Percentiles rank a stretch among this genome's conserved stretches.
Conservation (phyloP, 192 early-diverging fungal species). For the Coemansia sp. region DNA sequence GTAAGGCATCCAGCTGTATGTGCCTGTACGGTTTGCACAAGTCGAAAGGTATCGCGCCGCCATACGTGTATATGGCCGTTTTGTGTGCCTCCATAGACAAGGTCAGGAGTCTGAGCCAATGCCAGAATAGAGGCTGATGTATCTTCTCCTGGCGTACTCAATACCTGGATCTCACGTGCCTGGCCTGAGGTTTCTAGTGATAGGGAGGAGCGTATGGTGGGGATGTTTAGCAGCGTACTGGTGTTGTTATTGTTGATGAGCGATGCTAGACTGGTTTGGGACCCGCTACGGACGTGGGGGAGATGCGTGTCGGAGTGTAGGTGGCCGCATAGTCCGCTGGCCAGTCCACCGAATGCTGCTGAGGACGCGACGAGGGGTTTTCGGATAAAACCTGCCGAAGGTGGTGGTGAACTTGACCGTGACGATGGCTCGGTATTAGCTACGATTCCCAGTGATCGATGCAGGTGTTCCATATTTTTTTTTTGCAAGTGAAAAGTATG, state of each 20-base stretch:
- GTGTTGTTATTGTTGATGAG: neutral
- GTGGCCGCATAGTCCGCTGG: neutral
- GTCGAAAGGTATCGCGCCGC: slow-evolving; percentile 62
- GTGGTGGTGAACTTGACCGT: neutral
- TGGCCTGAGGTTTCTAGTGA: neutral
- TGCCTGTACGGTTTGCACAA: slow-evolving; percentile 25
- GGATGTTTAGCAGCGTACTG: neutral
- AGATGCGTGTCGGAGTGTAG: neutral
- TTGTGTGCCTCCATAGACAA: slow-evolving; percentile 73
- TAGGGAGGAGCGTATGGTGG: neutral
- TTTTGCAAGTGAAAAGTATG: too few species aligned
- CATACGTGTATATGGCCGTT: slow-evolving; percentile 65
- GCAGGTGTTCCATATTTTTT: neutral
- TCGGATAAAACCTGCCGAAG: neutral
- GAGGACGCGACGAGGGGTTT: neutral
- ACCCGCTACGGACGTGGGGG: neutral
- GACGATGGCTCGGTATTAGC: neutral
- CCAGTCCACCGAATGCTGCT: neutral
- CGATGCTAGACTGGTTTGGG: slow-evolving; percentile 1
- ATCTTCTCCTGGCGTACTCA: slow-evolving; percentile 8
- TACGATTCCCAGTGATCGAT: neutral
- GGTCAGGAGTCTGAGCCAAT: slow-evolving; percentile 58
- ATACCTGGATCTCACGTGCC: slow-evolving; percentile 1
- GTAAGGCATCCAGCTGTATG: slow-evolving; percentile 41
- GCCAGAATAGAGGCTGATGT: slow-evolving; percentile 62